These are phyloP conservation scores for Xerophyta viscosa DNA, from an alignment of 106 monocot species.

Conservation along the genomic window DNA sequence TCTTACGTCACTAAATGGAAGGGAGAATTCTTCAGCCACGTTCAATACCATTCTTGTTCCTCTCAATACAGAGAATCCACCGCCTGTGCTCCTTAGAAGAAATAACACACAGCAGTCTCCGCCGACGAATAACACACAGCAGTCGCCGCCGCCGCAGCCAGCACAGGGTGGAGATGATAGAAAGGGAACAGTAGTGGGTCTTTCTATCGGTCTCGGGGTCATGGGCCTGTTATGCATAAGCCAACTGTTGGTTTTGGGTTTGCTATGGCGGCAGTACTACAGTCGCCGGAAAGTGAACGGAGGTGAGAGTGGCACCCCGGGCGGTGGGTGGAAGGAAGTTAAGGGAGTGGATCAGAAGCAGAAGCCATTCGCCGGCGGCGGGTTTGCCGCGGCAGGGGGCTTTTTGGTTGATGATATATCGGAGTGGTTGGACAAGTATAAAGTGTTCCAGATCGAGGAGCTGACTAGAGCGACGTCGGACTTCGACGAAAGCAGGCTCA, in stretches of 20 bases:
- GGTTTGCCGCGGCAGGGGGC: constrained; percentile 5
- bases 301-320: constrained; percentile 26
- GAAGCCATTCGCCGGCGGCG: not conserved
- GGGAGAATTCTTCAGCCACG: not conserved
- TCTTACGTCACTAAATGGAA: constrained; percentile 32
- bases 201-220: constrained; percentile 32
- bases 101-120: not conserved
- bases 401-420: constrained; percentile 56
- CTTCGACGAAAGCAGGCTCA: constrained; percentile 35
- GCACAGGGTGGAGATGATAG: not conserved
- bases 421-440: constrained; percentile 79
- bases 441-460: constrained; percentile 49
- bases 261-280: constrained; percentile 9
- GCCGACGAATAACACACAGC: constrained; percentile 26
- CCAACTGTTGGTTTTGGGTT: constrained; percentile 9
- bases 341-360: not conserved
- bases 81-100: constrained; percentile 17
- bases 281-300: not conserved
- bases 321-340: constrained; percentile 3
- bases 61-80: constrained; percentile 15
- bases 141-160: constrained; percentile 4
- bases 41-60: constrained; percentile 49
- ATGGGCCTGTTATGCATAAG: constrained; percentile 19
- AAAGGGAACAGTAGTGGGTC: constrained; percentile 23
- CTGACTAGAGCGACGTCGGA: constrained; percentile 43